Base-by-base conservation (phyloP, 2,329 filamentous ascomycete genomes). In the Colletotrichum graminicola region DNA sequence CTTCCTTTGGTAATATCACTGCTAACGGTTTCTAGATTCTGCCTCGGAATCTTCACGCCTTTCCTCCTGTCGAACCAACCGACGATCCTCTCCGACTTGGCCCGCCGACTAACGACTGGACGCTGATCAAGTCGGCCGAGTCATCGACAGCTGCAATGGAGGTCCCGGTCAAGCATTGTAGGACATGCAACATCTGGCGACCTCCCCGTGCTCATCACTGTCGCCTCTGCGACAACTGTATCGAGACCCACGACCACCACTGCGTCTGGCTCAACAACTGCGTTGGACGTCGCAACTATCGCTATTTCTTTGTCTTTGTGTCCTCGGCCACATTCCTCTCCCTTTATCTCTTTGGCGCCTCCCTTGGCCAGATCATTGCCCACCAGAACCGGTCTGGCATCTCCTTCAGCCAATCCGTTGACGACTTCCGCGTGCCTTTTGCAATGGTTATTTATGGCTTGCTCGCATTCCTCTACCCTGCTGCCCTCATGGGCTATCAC, bases 231-330 rank as follows among this genome's bases (percentile, higher is more conserved):
- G 95, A 99, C 82, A 98, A 97, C 80, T 99, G 96, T 80, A 90
- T 99, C 72, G 96, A 99, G 81, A 97, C 94, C 0, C 94, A 98
- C 75, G 96, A 99, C 78, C 96, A 99, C 78, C 96, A 99, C 82
- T 99, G 96, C 78, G 95, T 98, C 21, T 99, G 96, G 96, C 89
- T 99, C 74, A 99, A 99, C 83, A 99, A 99, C 80, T 99, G 96
- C 75, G 92, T 99, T 61, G 96, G 96, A 54, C 92, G 95, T 75
- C 93, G 96, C 77, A 99, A 99, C 83, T 99, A 99, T 83, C 94
- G 96, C 74, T 98, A 95, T 81, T 99, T 99, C 82, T 98, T 98
- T 80, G 89, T 93, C 14, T 99, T 98, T 81, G 91, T 99, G 74
- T 90, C 90, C 65, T 90, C 92, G 18, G 90, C 90, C n/a, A 94